Evolutionary conservation across 371 early-diverging fungal genomes (phyloP).

Genomic region (Apophysomyces trapeziformis): DNA sequence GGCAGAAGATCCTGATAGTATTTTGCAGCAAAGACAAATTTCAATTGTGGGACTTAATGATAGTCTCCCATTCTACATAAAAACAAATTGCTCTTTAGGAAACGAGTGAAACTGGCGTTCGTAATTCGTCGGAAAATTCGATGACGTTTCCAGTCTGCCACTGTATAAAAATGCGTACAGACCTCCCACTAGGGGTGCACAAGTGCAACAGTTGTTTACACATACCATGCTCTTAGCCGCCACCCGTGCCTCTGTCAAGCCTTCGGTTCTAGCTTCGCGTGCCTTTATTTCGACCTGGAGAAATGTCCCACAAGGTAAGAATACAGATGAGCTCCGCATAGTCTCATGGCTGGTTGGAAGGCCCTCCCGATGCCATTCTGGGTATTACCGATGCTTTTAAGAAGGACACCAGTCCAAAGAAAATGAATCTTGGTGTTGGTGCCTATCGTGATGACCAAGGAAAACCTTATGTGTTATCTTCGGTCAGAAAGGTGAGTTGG

Average conservation of each 20-base stretch:
- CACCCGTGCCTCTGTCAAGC: conserved; percentile 42
- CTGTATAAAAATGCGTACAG: not conserved
- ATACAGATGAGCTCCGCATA: not conserved
- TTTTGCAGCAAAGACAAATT: too few species aligned
- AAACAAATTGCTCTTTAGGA: too few species aligned
- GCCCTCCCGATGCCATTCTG: conserved; percentile 95
- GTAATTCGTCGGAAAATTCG: too few species aligned
- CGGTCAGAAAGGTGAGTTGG: conserved; percentile 75
- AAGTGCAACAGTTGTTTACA: conserved; percentile 7
- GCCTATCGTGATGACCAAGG: conserved; percentile 94
- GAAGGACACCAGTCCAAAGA: conserved; percentile 81
- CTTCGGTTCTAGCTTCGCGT: conserved; percentile 47
- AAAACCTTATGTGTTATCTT: conserved; percentile 87
- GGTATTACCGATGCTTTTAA: conserved; percentile 95
- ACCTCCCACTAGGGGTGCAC: not conserved
- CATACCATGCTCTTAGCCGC: conserved; percentile 44
- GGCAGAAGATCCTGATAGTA: too few species aligned
- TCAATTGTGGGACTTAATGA: too few species aligned
- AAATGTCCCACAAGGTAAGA: conserved; percentile 70
- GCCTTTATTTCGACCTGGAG: conserved; percentile 68
- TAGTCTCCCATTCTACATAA: too few species aligned
- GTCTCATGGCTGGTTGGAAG: conserved; percentile 26
- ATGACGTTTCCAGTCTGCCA: not conserved
- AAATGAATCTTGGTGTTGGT: conserved; percentile 97
- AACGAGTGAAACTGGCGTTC: too few species aligned